A percentile compares a stretch with the other conserved stretches of the same genome.
Conservation (phyloP, 2,329 filamentous ascomycete species). For the Periconia sp. region DNA sequence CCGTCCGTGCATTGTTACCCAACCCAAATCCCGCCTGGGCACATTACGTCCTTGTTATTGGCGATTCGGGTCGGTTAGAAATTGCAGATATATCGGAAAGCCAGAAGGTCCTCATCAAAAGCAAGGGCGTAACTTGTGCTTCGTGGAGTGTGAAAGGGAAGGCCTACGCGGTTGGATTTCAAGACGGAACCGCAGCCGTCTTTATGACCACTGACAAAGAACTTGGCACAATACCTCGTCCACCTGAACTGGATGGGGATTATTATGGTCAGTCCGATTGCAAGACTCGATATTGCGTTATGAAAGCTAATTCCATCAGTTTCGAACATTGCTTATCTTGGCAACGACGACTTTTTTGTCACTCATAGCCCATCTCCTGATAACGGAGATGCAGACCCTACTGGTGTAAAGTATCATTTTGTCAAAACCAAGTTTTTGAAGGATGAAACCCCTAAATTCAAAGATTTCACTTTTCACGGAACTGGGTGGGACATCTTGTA, state of each 20-base stretch:
- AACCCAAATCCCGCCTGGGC: constrained; percentile 77
- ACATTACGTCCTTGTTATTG: constrained; percentile 78
- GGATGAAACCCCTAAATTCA: constrained; percentile 44
- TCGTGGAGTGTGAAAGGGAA: constrained; percentile 94
- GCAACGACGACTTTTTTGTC: constrained; percentile 80
- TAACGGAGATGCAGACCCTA: constrained; percentile 42
- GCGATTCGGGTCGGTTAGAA: constrained; percentile 76
- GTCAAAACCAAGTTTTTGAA: constrained; percentile 62
- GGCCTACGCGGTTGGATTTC: constrained; percentile 83
- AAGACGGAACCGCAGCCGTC: constrained; percentile 77
- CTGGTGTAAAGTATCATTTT: background rate
- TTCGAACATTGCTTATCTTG: constrained; percentile 82
- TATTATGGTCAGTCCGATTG: constrained; percentile 64
- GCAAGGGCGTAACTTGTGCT: constrained; percentile 78
- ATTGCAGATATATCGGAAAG: constrained; percentile 77
- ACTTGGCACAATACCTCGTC: constrained; percentile 78
- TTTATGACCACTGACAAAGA: constrained; percentile 73
- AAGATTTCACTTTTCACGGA: constrained; percentile 71
- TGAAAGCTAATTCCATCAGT: constrained; percentile 51
- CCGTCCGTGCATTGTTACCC: constrained; percentile 73
- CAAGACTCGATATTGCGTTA: background rate
- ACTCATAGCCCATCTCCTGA: constrained; percentile 70
- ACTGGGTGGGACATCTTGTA: constrained; percentile 57
- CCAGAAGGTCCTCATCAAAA: constrained; percentile 36
- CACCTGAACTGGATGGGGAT: constrained; percentile 64